These are phyloP conservation scores for Agrocybe praecox DNA, from an alignment of 768 basidiomycete species.

Conservation along the genomic window DNA sequence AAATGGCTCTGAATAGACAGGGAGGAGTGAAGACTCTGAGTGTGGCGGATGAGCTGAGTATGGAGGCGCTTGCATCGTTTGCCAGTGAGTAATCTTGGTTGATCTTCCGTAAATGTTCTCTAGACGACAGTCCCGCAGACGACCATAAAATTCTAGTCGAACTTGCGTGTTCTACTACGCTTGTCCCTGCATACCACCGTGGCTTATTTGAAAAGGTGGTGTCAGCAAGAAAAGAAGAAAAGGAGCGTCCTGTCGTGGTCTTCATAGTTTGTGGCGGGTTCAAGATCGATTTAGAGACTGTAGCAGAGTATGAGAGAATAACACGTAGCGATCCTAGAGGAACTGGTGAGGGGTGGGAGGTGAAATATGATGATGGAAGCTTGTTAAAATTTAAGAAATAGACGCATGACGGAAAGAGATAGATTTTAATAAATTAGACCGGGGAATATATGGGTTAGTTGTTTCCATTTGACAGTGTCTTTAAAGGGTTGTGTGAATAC, in stretches of 20 bases:
- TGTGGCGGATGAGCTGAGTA: conserved; percentile 69
- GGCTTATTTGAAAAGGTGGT: conserved; percentile 56
- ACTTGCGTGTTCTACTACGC: conserved; percentile 71
- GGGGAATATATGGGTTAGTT: conserved; percentile 2
- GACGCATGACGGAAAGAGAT: neutral
- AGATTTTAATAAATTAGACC: neutral
- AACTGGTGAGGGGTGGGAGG: conserved; percentile 29
- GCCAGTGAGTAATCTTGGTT: conserved; percentile 45
- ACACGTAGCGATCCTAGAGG: conserved; percentile 35
- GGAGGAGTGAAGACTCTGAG: conserved; percentile 62
- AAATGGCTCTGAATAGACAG: conserved; percentile 61
- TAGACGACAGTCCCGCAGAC: conserved; percentile 39
- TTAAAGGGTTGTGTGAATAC: neutral
- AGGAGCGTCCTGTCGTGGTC: conserved; percentile 42
- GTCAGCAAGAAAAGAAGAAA: conserved; percentile 28
- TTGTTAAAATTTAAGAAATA: conserved; percentile 29
- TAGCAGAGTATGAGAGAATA: conserved; percentile 46
- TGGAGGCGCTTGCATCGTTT: conserved; percentile 59
- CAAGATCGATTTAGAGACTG: conserved; percentile 61
- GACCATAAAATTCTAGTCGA: conserved; percentile 79
- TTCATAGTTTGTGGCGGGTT: conserved; percentile 76
- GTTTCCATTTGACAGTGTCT: neutral
- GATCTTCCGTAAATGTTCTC: neutral
- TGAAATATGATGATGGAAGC: conserved; percentile 43
- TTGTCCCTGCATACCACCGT: conserved; percentile 65